Evolutionary conservation across 805 yeast species (phyloP).

Genomic region (Wickerhamiella australiensis): DNA sequence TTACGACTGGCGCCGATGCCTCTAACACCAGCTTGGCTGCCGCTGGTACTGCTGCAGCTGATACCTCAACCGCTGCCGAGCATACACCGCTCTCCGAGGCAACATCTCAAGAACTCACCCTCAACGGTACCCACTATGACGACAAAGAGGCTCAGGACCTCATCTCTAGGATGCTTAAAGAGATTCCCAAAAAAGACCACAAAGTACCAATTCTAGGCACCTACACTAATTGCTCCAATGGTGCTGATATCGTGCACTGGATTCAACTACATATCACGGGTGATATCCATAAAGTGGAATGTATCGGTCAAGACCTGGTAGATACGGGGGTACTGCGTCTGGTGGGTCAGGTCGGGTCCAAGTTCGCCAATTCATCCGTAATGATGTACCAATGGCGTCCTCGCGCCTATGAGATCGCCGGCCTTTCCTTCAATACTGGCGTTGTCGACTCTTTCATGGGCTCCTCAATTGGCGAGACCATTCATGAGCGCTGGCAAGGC

Average conservation of each 20-base stretch:
- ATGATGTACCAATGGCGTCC: slow-evolving; percentile 75
- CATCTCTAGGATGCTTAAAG: slow-evolving; percentile 33
- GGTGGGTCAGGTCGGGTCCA: slow-evolving; percentile 48
- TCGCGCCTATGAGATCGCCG: slow-evolving; percentile 47
- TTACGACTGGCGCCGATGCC: neutral
- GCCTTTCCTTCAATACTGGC: slow-evolving; percentile 17
- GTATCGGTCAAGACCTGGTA: slow-evolving; percentile 60
- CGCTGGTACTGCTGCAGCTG: neutral
- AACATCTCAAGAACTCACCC: slow-evolving; percentile 21
- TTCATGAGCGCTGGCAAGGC: slow-evolving; percentile 11
- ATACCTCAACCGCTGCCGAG: neutral
- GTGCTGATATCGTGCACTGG: slow-evolving; percentile 51
- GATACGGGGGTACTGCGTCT: slow-evolving; percentile 46
- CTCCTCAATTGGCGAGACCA: slow-evolving; percentile 9
- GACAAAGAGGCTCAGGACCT: slow-evolving; percentile 35
- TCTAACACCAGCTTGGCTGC: neutral
- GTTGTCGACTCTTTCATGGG: slow-evolving; percentile 7
- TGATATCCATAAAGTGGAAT: slow-evolving; percentile 46
- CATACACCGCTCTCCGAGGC: slow-evolving; percentile 10
- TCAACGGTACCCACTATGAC: slow-evolving; percentile 27
- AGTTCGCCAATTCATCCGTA: slow-evolving; percentile 62
- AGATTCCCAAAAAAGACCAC: slow-evolving; percentile 42
- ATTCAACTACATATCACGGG: slow-evolving; percentile 27
- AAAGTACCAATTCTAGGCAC: slow-evolving; percentile 60
- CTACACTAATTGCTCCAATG: slow-evolving; percentile 49